Evolutionary conservation across 2,329 filamentous ascomycete genomes (phyloP), one percentile per base, ranked within the genome.

Genomic region (Septoria linicola): DNA sequence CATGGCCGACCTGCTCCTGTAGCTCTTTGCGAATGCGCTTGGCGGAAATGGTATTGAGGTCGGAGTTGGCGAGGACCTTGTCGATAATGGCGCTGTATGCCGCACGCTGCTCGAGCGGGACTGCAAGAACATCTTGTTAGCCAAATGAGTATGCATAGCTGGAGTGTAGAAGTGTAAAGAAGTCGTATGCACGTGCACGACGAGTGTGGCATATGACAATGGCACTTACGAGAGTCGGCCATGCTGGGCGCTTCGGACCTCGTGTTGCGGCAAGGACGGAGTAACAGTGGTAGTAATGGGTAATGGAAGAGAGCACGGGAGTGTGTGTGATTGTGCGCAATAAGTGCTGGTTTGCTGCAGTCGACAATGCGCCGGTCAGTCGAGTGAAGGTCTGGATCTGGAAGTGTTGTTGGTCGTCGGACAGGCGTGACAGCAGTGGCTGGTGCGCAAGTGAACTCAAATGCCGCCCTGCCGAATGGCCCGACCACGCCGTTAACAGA

Each of bases 21-120:
- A 85, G 72, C 21, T 79, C 80, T 67, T 81, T 82, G 58, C 82
- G 79, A 67, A 85, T 84, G 60, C 76, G 75, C 71, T 85, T 85
- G 53, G 81, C 80, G 30, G 82, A 83, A 58, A 85, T 79, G 47
- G 80, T 84, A 57, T 80, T 80, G 23, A 85, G 72, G 62, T 85
- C 82, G 64, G 80, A 81, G 48, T 70, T 70, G 37, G 75, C 75
- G 43, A 85, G 73, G 60, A 85, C 85, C 25, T 73, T 72, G 67
- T 85, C 83, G 60, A 85, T 85, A 66, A 84, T 81, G 61, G 70
- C 70, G 37, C 76, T 73, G 66, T 82, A 68, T 8, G 64, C 54
- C n/a, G 64, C 63, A 13, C 50, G 53, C 49, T 66, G 63, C 51
- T 64, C 62, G 14, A 58, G 54, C 2, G 65, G 56, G 8, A 68